phyloP scores from a whole-genome alignment of 306 rosid genomes.

The Purshia tridentata region DNA sequence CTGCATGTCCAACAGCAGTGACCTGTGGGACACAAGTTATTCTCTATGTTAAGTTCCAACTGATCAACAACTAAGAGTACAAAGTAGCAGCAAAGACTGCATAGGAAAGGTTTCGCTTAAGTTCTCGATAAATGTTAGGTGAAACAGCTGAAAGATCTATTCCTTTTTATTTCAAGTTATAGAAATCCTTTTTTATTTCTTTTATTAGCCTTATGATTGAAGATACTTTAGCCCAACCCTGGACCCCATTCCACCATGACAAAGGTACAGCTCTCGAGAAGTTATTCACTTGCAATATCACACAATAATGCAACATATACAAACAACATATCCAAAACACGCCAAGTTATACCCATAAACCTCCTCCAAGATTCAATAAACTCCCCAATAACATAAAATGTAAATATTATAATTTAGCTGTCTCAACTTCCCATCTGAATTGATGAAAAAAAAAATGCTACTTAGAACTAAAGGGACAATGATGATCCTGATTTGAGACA shows the following conservation, averaged over 20 bases:
- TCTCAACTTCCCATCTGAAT: too few relatives aligned
- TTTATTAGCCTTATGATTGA: not conserved
- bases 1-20: slow-evolving; percentile 99
- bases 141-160: not conserved
- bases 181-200: not conserved
- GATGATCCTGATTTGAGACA: too few relatives aligned
- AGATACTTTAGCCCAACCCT: not conserved
- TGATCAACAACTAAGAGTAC: slow-evolving; percentile 11
- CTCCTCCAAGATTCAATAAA: too few relatives aligned
- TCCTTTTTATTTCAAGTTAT: not conserved
- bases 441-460: too few relatives aligned
- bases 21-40: slow-evolving; percentile 53
- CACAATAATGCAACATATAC: not conserved
- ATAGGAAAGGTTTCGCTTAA: not conserved
- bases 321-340: not conserved
- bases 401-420: too few relatives aligned
- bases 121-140: not conserved
- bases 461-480: not conserved
- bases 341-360: too few relatives aligned
- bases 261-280: not conserved
- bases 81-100: too few relatives aligned
- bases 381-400: too few relatives aligned
- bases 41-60: slow-evolving; percentile 21
- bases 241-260: slow-evolving; percentile 2
- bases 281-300: not conserved